Conservation (phyloP, 2,329 filamentous ascomycete genomes). For the Aspergillus pseudotamarii region DNA sequence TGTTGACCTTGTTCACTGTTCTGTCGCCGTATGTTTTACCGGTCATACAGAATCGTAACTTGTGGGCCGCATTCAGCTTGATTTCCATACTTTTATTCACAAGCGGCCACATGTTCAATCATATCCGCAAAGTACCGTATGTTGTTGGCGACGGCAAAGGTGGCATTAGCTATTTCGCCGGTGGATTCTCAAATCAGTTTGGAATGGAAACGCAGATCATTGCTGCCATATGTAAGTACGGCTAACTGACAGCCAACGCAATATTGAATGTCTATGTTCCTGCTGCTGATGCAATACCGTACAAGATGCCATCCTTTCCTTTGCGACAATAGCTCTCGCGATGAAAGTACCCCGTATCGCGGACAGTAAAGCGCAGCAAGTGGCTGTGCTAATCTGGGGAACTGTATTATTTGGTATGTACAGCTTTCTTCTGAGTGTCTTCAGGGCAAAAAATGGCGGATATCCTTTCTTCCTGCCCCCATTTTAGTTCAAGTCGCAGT, state of each 20-base stretch:
- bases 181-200: conserved; percentile 90
- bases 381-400: conserved; percentile 79
- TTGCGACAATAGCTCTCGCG: conserved; percentile 86
- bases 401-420: conserved; percentile 79
- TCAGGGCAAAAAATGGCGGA: conserved; percentile 90
- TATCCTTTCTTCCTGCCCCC: conserved; percentile 95
- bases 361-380: conserved; percentile 75
- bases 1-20: conserved; percentile 68
- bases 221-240: conserved; percentile 86
- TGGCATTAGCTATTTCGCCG: conserved; percentile 85
- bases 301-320: conserved; percentile 76
- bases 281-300: conserved; percentile 20
- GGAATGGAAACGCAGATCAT: conserved; percentile 95
- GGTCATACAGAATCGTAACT: conserved; percentile 82
- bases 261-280: not conserved
- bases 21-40: conserved; percentile 79
- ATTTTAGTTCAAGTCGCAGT: conserved; percentile 57
- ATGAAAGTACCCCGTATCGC: conserved; percentile 89
- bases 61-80: conserved; percentile 89
- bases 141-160: conserved; percentile 82
- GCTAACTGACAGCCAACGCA: not conserved
- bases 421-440: conserved; percentile 91
- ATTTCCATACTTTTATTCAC: conserved; percentile 91
- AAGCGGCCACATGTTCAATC: conserved; percentile 98
- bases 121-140: conserved; percentile 94